phyloP scores from a whole-genome alignment of 2,329 filamentous ascomycete genomes.

The Chlorencoelia australis region DNA sequence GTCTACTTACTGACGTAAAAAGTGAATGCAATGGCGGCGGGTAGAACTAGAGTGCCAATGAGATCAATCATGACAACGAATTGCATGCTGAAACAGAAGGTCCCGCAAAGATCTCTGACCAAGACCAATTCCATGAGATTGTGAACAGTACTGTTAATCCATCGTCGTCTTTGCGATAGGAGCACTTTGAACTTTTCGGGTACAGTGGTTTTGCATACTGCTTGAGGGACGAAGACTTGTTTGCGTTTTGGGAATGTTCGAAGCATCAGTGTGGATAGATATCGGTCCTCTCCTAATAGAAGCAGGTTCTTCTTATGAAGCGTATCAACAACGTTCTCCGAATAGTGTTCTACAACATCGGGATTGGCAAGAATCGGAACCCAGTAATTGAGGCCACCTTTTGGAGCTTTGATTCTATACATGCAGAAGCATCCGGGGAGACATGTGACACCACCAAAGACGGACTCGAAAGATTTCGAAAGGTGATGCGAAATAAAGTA shows the following conservation, averaged over 20 bases:
- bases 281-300: constrained; percentile 86
- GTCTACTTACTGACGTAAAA: constrained; percentile 76
- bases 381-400: constrained; percentile 98
- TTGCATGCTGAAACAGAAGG: constrained; percentile 99
- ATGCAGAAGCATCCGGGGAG: constrained; percentile 99
- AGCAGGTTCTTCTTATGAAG: constrained; percentile 96
- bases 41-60: constrained; percentile 85
- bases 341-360: constrained; percentile 98
- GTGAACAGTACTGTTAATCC: constrained; percentile 99
- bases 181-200: constrained; percentile 88
- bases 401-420: constrained; percentile 99
- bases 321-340: constrained; percentile 96
- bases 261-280: constrained; percentile 93
- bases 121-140: constrained; percentile 96
- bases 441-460: constrained; percentile 98
- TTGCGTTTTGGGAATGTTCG: constrained; percentile 98
- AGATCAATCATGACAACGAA: constrained; percentile 96
- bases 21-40: constrained; percentile 93
- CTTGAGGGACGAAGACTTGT: constrained; percentile 96
- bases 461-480: constrained; percentile 93
- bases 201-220: constrained; percentile 96
- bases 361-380: constrained; percentile 97
- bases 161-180: constrained; percentile 86
- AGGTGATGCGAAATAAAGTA: constrained; percentile 99
- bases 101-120: constrained; percentile 91